phyloP scores from a whole-genome alignment of 441 rosid species.

The Gossypium schwendimanii region DNA sequence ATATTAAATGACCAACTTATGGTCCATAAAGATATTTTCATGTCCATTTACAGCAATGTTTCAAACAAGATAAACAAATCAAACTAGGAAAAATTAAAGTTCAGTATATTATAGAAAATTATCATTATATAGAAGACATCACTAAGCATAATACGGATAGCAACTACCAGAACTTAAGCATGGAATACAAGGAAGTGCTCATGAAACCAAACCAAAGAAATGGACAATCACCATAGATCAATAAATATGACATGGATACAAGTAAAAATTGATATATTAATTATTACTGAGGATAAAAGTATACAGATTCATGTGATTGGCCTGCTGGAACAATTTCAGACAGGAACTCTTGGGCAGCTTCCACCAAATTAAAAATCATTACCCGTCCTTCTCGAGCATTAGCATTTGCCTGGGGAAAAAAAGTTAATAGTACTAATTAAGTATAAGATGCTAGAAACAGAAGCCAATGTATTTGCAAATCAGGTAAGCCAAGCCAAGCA shows the following conservation, averaged over 20 bases:
- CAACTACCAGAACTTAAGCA: background rate
- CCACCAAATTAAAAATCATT: constrained; percentile 94
- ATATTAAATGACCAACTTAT: background rate
- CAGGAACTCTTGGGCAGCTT: constrained; percentile 96
- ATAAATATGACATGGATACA: background rate
- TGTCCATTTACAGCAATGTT: background rate
- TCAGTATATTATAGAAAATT: background rate
- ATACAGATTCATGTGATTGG: constrained; percentile 51
- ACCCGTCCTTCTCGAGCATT: constrained; percentile 95
- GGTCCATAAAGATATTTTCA: background rate
- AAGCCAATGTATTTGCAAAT: background rate
- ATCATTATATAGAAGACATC: background rate
- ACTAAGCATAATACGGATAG: background rate
- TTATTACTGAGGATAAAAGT: constrained; percentile 17
- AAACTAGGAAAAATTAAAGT: background rate
- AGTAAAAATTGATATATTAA: constrained; percentile 9
- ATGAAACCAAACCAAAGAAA: background rate
- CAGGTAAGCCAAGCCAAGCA: background rate
- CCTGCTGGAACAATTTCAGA: constrained; percentile 65
- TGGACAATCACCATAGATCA: background rate
- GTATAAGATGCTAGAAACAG: background rate
- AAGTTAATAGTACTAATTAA: background rate
- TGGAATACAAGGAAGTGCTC: background rate
- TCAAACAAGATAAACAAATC: background rate
- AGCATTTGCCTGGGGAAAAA: constrained; percentile 51